phyloP scores from a whole-genome alignment of 2,329 filamentous ascomycete species.

The Fusarium mundagurra region DNA sequence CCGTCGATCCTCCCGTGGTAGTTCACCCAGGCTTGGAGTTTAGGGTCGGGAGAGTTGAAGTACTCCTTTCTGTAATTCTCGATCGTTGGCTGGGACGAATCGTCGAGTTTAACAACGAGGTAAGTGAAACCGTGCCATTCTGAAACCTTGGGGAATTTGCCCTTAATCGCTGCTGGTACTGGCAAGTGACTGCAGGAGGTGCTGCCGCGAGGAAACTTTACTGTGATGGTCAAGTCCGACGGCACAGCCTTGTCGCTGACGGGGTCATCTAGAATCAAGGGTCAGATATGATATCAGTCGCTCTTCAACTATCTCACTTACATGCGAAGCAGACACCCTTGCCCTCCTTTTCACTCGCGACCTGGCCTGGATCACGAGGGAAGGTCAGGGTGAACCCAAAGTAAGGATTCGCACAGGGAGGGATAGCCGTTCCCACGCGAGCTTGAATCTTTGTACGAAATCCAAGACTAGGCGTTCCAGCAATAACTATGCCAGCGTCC shows the following conservation, averaged over 20 bases:
- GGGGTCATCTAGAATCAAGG: not conserved
- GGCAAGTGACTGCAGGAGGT: not conserved
- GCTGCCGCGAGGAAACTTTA: not conserved
- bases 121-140: not conserved
- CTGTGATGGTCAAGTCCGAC: not conserved
- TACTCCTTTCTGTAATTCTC: not conserved
- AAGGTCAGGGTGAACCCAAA: not conserved
- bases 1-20: not conserved
- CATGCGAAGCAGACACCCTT: not conserved
- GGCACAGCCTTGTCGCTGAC: not conserved
- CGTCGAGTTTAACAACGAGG: not conserved
- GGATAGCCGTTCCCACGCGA: not conserved
- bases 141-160: not conserved
- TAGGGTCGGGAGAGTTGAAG: not conserved
- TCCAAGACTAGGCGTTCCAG: not conserved
- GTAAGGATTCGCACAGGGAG: not conserved
- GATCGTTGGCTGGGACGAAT: not conserved
- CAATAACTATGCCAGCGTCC: not conserved
- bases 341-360: not conserved
- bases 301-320: not conserved
- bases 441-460: not conserved
- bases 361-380: not conserved
- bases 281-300: not conserved
- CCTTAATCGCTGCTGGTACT: not conserved
- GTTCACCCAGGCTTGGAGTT: conserved; percentile 10